phyloP scores from a whole-genome alignment of 2,329 filamentous ascomycete genomes.

The Macrophomina pseudophaseolina region DNA sequence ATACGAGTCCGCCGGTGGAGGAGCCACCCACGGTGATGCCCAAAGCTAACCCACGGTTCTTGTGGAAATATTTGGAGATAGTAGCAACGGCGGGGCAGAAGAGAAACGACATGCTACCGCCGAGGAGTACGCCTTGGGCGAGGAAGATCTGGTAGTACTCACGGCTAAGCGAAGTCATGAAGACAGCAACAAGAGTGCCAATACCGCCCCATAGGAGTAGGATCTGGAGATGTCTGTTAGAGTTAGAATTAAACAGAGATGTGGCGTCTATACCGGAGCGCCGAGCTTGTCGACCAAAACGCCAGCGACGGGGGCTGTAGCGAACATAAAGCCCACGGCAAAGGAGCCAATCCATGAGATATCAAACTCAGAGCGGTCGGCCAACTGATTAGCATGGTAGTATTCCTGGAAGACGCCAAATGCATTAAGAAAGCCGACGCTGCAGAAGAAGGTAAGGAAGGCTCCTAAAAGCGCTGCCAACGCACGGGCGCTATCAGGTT shows the following conservation, averaged over 20 bases:
- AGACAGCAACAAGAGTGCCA: neutral
- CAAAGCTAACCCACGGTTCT: constrained; percentile 47
- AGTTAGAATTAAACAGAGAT: neutral
- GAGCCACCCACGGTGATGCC: constrained; percentile 48
- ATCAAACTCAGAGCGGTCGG: neutral
- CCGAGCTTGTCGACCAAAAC: neutral
- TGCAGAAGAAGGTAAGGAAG: constrained; percentile 2
- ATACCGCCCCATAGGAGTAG: neutral
- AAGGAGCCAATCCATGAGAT: constrained; percentile 9
- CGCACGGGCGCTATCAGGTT: neutral
- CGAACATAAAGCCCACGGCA: neutral
- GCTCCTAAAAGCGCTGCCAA: neutral
- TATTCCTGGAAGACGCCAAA: constrained; percentile 43
- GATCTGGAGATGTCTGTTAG: neutral
- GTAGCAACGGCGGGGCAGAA: constrained; percentile 47
- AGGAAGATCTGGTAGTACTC: constrained; percentile 42
- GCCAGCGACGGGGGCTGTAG: neutral
- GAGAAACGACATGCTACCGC: constrained; percentile 48
- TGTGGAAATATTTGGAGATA: constrained; percentile 50
- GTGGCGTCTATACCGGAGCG: neutral
- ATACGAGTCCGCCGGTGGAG: constrained; percentile 48
- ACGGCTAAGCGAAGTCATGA: constrained; percentile 1
- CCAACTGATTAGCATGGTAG: constrained; percentile 36
- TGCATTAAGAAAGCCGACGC: constrained; percentile 26
- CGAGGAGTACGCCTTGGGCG: constrained; percentile 48